These are phyloP conservation scores for Penicillium sp. DNA, from an alignment of 2,329 filamentous ascomycete species.

Conservation along the genomic window DNA sequence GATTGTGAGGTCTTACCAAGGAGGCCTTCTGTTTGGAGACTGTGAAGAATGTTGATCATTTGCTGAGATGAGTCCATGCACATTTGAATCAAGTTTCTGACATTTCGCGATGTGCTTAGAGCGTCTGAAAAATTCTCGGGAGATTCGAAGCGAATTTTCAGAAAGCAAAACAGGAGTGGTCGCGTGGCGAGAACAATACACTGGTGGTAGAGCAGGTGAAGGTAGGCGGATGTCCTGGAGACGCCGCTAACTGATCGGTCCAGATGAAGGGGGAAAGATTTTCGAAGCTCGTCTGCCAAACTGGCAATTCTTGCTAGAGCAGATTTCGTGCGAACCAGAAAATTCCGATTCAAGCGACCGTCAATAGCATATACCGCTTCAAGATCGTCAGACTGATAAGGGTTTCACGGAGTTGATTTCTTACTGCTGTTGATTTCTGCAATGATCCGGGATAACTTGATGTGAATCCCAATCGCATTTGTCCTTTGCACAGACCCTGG, in stretches of 20 bases:
- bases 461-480: slow-evolving; percentile 43
- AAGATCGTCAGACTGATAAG: neutral
- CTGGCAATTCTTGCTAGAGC: slow-evolving; percentile 38
- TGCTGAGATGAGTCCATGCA: slow-evolving; percentile 43
- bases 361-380: slow-evolving; percentile 42
- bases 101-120: slow-evolving; percentile 34
- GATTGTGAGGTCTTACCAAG: slow-evolving; percentile 44
- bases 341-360: slow-evolving; percentile 33
- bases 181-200: slow-evolving; percentile 16
- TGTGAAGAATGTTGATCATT: slow-evolving; percentile 41
- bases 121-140: slow-evolving; percentile 25
- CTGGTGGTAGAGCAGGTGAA: slow-evolving; percentile 30
- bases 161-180: slow-evolving; percentile 35
- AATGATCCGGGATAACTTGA: slow-evolving; percentile 44
- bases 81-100: slow-evolving; percentile 38
- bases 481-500: slow-evolving; percentile 36
- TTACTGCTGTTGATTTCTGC: slow-evolving; percentile 44
- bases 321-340: slow-evolving; percentile 38
- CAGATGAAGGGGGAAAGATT: slow-evolving; percentile 35
- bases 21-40: slow-evolving; percentile 44
- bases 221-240: slow-evolving; percentile 40
- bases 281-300: slow-evolving; percentile 38
- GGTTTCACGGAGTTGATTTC: slow-evolving; percentile 6
- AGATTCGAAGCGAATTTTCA: slow-evolving; percentile 34
- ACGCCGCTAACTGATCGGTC: slow-evolving; percentile 37